Conservation (phyloP, 331 rosid genomes). For the Quercus tomentella region DNA sequence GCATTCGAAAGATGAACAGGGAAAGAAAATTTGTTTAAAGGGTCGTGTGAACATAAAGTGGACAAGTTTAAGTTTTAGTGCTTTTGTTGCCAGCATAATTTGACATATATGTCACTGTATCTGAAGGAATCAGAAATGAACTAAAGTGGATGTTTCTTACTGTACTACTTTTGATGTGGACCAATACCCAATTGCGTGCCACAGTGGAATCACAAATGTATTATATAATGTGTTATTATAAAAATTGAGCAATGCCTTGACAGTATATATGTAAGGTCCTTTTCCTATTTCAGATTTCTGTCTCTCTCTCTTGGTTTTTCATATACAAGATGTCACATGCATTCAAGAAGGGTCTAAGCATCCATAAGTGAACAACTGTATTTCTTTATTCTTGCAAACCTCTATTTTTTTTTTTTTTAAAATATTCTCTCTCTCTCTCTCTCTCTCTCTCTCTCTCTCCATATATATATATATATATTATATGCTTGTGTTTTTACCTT, state of each 20-base stretch:
- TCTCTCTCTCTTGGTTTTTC: background rate
- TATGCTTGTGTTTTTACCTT: conserved; percentile 26
- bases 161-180: background rate
- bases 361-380: conserved; percentile 6
- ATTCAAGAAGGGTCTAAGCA: conserved; percentile 5
- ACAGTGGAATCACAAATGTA: background rate
- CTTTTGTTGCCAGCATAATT: background rate
- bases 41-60: no score
- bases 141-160: background rate
- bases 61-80: background rate
- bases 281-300: conserved; percentile 3
- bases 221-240: background rate
- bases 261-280: background rate
- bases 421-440: conserved; percentile 27
- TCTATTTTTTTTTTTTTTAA: conserved; percentile 20
- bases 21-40: background rate
- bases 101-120: background rate
- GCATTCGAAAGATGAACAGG: background rate
- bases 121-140: background rate
- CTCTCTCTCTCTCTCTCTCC: no score
- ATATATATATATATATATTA: background rate
- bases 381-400: conserved; percentile 22
- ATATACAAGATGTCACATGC: conserved; percentile 30
- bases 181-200: background rate
- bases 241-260: background rate